Conservation (phyloP, 768 basidiomycete species). For the Cyathus striatus region DNA sequence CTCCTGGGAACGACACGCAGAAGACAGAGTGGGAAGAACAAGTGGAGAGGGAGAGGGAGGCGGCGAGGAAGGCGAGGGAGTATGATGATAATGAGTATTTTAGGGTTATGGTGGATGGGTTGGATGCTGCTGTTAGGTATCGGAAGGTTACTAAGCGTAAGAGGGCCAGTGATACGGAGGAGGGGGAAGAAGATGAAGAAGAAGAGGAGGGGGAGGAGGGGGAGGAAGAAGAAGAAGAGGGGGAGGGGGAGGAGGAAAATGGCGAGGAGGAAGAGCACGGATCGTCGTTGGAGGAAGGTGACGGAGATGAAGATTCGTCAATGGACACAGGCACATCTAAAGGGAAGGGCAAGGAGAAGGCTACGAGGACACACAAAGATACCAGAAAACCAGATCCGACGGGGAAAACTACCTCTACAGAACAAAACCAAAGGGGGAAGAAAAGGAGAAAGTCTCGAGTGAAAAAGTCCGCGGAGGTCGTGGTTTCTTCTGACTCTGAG, state of each 20-base stretch:
- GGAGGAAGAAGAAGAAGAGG: constrained; percentile 7
- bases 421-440: no score
- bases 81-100: not conserved
- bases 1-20: constrained; percentile 1
- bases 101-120: not conserved
- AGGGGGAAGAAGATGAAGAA: constrained; percentile 5
- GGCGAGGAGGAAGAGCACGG: constrained; percentile 5
- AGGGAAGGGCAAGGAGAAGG: no score
- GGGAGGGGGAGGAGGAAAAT: constrained; percentile 6
- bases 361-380: no score
- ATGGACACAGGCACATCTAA: no score
- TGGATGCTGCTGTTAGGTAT: not conserved
- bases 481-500: no score
- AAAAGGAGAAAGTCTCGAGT: no score
- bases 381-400: no score
- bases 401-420: no score
- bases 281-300: not conserved
- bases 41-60: not conserved
- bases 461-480: no score
- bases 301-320: not conserved
- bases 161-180: constrained; percentile 9
- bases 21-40: not conserved
- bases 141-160: constrained; percentile 1
- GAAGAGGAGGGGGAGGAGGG: constrained; percentile 5
- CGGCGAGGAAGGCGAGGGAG: not conserved